Evolutionary conservation across 1,284 basidiomycete genomes (phyloP), one percentile per base, ranked within the genome.

Genomic region (Coriolopsis trogii): DNA sequence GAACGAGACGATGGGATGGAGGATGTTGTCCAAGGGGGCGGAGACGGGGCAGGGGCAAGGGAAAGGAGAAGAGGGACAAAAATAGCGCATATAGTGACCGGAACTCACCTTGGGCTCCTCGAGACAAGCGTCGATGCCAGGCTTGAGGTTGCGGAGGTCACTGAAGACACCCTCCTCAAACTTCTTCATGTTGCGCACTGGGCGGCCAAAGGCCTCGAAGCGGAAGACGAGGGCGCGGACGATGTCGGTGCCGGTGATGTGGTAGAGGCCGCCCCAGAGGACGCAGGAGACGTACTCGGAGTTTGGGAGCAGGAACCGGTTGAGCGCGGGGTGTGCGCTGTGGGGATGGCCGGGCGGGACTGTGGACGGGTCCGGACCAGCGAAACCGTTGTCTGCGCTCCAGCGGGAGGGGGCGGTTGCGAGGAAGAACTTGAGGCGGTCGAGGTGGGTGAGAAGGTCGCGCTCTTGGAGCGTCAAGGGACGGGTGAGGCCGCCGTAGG

Each of bases 111-210:
- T 94, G 24, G 94, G 93, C 63, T 95, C 93, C 69, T 96, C 93
- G 25, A 96, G 74, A 63, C 87, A 90, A 29, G 93, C 92, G 68
- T 95, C 93, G 0, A 86, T 80, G 10, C 94, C 94, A 0, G 93
- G 93, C 71, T 95, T 96, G 57, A 96, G 76, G 67, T 96, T 96
- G 23, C 93, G 73, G 51, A 96, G 76, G 71, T 96, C 93, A 48
- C 87, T 90, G 68, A 96, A 96, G 26, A 96, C 87, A 44, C 93
- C 93, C 71, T 95, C 93, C 70, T 95, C 93, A 62, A 94, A 94
- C 69, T 94, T 94, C 71, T 93, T 92, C 81, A 90, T 88, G 66
- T 91, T 91, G 51, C 80, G 74, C 28, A 91, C 87, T 2, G 89
- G 88, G 7, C 89, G 73, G 0, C 87, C 91, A 64, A 95, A 95